These are phyloP conservation scores for Neurospora tetraspora DNA, from an alignment of 495 filamentous ascomycete genomes.

Conservation along the genomic window DNA sequence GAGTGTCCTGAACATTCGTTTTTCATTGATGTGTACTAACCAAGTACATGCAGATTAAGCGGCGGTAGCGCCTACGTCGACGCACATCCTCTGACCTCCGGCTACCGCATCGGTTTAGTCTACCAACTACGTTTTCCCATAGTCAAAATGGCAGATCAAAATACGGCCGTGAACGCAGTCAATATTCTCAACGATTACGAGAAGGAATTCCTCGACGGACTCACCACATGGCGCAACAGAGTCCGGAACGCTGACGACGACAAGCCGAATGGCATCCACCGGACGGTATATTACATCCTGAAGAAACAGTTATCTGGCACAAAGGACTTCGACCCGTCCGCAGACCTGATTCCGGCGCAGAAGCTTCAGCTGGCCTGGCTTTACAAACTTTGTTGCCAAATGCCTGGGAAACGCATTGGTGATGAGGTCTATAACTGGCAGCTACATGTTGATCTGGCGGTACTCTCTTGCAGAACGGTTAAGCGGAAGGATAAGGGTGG, in stretches of 20 bases:
- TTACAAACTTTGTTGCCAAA: not conserved
- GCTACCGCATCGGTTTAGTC: conserved; percentile 1
- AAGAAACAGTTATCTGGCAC: not conserved
- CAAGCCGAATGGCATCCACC: not conserved
- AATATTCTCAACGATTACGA: not conserved
- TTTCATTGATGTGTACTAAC: not conserved
- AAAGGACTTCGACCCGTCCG: not conserved
- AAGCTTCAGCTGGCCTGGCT: not conserved
- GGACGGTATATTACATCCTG: not conserved
- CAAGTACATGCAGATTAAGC: not conserved
- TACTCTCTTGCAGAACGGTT: not conserved
- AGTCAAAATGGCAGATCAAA: not conserved
- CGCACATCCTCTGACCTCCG: not conserved
- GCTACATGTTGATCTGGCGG: not conserved
- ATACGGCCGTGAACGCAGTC: not conserved
- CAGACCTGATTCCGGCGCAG: not conserved
- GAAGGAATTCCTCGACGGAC: not conserved
- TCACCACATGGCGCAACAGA: not conserved
- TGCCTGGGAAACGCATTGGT: not conserved
- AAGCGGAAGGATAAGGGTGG: not conserved
- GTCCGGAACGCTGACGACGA: not conserved
- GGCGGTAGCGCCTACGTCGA: not conserved
- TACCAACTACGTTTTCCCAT: not conserved
- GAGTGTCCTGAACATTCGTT: not conserved
- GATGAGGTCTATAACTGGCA: not conserved